Percentiles rank a stretch among this genome's conserved stretches.
These are phyloP conservation scores for Pneumocystis oryctolagi DNA, from an alignment of 1,139 yeast species.

Conservation along the genomic window DNA sequence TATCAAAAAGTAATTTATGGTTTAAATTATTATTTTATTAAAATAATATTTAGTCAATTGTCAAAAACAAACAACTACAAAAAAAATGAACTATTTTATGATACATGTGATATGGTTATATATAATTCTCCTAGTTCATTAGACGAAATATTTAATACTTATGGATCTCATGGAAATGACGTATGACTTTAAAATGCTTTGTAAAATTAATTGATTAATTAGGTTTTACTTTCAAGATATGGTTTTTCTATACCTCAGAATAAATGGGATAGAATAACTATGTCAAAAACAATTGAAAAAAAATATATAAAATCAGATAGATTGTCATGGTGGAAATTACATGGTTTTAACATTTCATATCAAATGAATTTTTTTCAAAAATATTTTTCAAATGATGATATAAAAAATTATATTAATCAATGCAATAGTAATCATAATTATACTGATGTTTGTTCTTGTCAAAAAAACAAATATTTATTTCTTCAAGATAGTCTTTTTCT, in stretches of 20 bases:
- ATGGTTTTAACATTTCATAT: not conserved
- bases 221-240: slow-evolving; percentile 47
- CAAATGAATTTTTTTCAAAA: not conserved
- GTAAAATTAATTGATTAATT: not conserved
- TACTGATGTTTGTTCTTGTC: not conserved
- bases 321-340: not conserved
- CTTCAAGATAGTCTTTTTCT: not conserved
- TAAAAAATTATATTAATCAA: not conserved
- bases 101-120: slow-evolving; percentile 28
- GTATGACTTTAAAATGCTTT: slow-evolving; percentile 12
- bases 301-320: not conserved
- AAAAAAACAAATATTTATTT: not conserved
- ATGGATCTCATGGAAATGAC: slow-evolving; percentile 58
- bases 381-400: not conserved
- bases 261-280: slow-evolving; percentile 37
- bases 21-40: too few species aligned
- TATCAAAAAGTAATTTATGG: slow-evolving; percentile 63
- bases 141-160: slow-evolving; percentile 60
- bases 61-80: slow-evolving; percentile 22
- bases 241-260: slow-evolving; percentile 54
- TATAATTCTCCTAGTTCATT: slow-evolving; percentile 46
- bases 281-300: not conserved
- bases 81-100: slow-evolving; percentile 12
- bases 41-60: too few species aligned
- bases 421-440: not conserved